These are phyloP conservation scores for Lentinula lateritia DNA, from an alignment of 768 basidiomycete species.

Conservation along the genomic window DNA sequence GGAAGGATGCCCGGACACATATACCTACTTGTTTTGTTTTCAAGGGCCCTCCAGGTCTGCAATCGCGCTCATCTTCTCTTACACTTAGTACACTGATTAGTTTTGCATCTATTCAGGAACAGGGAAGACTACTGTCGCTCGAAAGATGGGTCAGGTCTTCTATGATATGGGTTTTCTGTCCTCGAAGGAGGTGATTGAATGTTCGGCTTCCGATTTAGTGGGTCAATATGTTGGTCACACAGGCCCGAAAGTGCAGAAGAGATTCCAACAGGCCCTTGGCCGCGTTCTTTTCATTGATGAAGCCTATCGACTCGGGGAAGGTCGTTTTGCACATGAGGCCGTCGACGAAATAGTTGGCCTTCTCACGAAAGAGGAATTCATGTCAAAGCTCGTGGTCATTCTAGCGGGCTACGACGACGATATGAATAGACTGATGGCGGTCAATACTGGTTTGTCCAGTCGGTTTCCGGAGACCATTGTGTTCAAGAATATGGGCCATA, in stretches of 20 bases:
- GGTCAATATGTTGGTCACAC: slow-evolving; percentile 71
- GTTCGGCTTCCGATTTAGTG: slow-evolving; percentile 65
- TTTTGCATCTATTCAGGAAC: slow-evolving; percentile 27
- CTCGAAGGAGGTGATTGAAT: slow-evolving; percentile 50
- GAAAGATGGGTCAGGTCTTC: slow-evolving; percentile 48
- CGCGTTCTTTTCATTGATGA: slow-evolving; percentile 70
- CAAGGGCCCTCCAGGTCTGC: slow-evolving; percentile 65
- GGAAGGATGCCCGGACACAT: slow-evolving; percentile 37
- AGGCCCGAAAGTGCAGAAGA: slow-evolving; percentile 56
- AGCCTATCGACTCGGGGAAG: slow-evolving; percentile 58
- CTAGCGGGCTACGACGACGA: slow-evolving; percentile 42
- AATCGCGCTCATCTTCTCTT: background rate
- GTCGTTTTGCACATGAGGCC: slow-evolving; percentile 65
- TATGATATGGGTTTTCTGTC: slow-evolving; percentile 48
- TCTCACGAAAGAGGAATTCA: slow-evolving; percentile 34
- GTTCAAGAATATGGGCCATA: slow-evolving; percentile 29
- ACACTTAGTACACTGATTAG: background rate
- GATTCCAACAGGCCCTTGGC: slow-evolving; percentile 63
- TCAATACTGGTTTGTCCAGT: slow-evolving; percentile 40
- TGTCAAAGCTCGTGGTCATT: slow-evolving; percentile 37
- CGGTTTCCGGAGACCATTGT: slow-evolving; percentile 40
- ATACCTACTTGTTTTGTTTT: slow-evolving; percentile 69
- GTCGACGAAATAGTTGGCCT: slow-evolving; percentile 61
- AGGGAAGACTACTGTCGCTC: slow-evolving; percentile 46
- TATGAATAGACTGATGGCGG: slow-evolving; percentile 34